Evolutionary conservation across 2,329 filamentous ascomycete species (phyloP).

Genomic region (Aspergillus sclerotialis): DNA sequence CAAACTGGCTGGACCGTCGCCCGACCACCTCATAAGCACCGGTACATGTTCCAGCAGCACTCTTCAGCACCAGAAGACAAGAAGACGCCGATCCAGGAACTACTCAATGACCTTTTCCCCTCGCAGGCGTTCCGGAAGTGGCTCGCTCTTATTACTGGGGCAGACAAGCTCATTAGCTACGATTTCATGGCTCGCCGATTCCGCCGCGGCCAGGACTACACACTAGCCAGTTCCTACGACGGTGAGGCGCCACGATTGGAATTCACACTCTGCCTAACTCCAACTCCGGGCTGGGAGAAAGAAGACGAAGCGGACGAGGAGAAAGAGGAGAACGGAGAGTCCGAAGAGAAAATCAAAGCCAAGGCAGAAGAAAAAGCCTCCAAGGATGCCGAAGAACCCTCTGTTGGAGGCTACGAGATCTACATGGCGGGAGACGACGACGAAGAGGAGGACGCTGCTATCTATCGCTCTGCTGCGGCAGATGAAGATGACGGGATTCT

Average conservation of each 20-base stretch:
- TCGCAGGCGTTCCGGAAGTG: slow-evolving; percentile 83
- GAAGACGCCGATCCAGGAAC: slow-evolving; percentile 58
- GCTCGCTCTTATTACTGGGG: slow-evolving; percentile 75
- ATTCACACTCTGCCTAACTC: slow-evolving; percentile 79
- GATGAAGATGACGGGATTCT: slow-evolving; percentile 70
- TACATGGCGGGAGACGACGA: slow-evolving; percentile 80
- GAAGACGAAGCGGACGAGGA: slow-evolving; percentile 48
- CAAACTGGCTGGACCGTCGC: slow-evolving; percentile 65
- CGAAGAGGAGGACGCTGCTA: slow-evolving; percentile 64
- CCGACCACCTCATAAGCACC: slow-evolving; percentile 88
- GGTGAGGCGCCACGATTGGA: slow-evolving; percentile 69
- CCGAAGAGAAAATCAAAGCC: slow-evolving; percentile 27
- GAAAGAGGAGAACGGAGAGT: slow-evolving; percentile 32
- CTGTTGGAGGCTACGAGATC: slow-evolving; percentile 53
- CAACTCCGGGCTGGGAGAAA: slow-evolving; percentile 76
- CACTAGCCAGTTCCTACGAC: slow-evolving; percentile 77
- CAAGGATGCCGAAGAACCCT: slow-evolving; percentile 24
- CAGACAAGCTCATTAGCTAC: slow-evolving; percentile 58
- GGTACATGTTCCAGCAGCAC: slow-evolving; percentile 72
- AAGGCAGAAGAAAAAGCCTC: slow-evolving; percentile 22
- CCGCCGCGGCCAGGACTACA: slow-evolving; percentile 81
- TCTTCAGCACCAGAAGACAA: slow-evolving; percentile 22
- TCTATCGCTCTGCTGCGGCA: slow-evolving; percentile 64
- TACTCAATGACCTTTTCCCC: slow-evolving; percentile 75
- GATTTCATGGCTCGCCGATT: slow-evolving; percentile 82